Percentiles rank a stretch among this genome's conserved stretches.
phyloP scores from a whole-genome alignment of 2,329 filamentous ascomycete genomes.

The Sordariomycetes sp. region DNA sequence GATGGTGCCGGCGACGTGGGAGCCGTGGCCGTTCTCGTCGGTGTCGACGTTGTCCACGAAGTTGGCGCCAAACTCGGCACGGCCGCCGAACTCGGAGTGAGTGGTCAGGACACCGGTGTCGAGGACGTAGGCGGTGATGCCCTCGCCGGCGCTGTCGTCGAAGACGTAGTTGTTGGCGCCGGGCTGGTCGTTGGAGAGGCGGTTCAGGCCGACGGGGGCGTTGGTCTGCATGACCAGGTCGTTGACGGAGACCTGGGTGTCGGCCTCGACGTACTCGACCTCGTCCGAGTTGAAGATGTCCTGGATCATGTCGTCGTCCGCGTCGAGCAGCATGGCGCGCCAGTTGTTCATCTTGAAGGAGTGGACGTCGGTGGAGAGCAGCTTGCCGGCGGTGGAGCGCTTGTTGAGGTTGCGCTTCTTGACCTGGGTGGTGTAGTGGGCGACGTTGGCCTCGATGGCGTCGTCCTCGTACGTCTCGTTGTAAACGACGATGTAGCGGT shows the following conservation, averaged over 20 bases:
- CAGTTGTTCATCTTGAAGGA: slow-evolving; percentile 38
- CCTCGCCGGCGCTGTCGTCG: slow-evolving; percentile 40
- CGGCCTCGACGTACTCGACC: slow-evolving; percentile 45
- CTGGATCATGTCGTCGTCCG: slow-evolving; percentile 38
- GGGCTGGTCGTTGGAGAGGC: slow-evolving; percentile 35
- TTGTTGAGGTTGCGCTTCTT: slow-evolving; percentile 49
- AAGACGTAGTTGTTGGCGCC: slow-evolving; percentile 30
- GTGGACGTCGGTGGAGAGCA: slow-evolving; percentile 36
- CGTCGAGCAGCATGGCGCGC: slow-evolving; percentile 44
- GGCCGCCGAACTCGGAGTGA: slow-evolving; percentile 48
- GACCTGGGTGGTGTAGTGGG: slow-evolving; percentile 36
- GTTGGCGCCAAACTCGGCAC: slow-evolving; percentile 44
- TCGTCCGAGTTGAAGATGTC: slow-evolving; percentile 37
- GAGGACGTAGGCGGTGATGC: slow-evolving; percentile 54
- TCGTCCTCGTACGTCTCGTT: slow-evolving; percentile 41
- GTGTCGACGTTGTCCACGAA: slow-evolving; percentile 37
- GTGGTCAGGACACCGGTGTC: slow-evolving; percentile 53
- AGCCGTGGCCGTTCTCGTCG: slow-evolving; percentile 55
- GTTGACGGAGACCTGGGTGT: slow-evolving; percentile 34
- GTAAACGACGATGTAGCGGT: slow-evolving; percentile 58
- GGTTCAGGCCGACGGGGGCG: slow-evolving; percentile 43
- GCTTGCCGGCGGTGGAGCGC: slow-evolving; percentile 35
- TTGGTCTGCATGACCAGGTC: slow-evolving; percentile 40
- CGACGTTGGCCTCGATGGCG: slow-evolving; percentile 39
- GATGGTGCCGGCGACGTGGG: slow-evolving; percentile 54